phyloP scores from a whole-genome alignment of 2,329 filamentous ascomycete species.

The Penicillium brevicompactum region DNA sequence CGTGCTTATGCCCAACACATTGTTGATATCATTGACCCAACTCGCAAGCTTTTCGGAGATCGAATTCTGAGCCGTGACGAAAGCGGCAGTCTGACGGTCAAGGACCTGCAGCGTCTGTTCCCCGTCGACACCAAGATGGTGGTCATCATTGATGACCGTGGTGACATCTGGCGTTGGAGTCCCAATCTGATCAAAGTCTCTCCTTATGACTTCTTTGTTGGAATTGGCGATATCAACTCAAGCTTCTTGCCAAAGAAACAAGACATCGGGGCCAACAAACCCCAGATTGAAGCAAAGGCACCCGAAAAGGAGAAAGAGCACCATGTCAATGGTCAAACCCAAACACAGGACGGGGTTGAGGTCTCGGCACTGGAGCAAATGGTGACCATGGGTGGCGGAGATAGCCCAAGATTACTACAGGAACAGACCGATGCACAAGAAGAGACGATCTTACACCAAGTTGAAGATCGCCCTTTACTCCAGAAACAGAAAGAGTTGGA shows the following conservation, averaged over 20 bases:
- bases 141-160: conserved; percentile 95
- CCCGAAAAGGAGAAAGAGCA: conserved; percentile 26
- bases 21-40: conserved; percentile 88
- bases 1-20: conserved; percentile 93
- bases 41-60: conserved; percentile 86
- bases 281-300: conserved; percentile 27
- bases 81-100: conserved; percentile 88
- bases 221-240: conserved; percentile 97
- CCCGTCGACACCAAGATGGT: conserved; percentile 99
- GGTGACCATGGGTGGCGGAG: conserved; percentile 72
- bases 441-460: conserved; percentile 81
- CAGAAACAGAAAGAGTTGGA: conserved; percentile 91
- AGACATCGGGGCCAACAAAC: conserved; percentile 53
- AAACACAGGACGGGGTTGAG: conserved; percentile 33
- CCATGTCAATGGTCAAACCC: conserved; percentile 37
- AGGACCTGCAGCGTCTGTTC: conserved; percentile 87
- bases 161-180: conserved; percentile 94
- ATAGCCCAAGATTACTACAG: conserved; percentile 68
- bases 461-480: conserved; percentile 84
- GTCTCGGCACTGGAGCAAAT: conserved; percentile 70
- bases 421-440: conserved; percentile 84
- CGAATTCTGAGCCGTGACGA: conserved; percentile 95
- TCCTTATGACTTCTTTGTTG: conserved; percentile 96
- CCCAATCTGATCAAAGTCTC: conserved; percentile 92
- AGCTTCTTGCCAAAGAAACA: conserved; percentile 86